phyloP scores from a whole-genome alignment of 208 protist genomes.

The Acanthamoeba castellanii region DNA sequence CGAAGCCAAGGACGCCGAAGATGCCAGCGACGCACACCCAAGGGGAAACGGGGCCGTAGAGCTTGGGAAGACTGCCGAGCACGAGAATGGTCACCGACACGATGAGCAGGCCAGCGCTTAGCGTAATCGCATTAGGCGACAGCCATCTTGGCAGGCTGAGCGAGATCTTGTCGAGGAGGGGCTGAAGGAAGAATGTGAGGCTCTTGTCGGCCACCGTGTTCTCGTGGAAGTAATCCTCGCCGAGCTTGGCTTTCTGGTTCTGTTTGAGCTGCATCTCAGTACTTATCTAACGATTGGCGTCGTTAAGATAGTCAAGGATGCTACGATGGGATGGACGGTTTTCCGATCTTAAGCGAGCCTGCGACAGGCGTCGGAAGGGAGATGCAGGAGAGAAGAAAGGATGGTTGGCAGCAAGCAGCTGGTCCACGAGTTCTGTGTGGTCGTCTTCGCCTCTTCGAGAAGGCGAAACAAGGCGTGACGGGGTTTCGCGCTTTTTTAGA shows the following conservation, averaged over 20 bases:
- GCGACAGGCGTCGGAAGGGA: no score
- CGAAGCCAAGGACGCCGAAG: neutral
- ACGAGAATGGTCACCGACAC: neutral
- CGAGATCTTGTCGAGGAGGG: constrained; percentile 9
- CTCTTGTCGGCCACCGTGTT: constrained; percentile 20
- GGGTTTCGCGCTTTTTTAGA: neutral
- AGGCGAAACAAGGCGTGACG: neutral
- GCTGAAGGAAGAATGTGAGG: constrained; percentile 5
- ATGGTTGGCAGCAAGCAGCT: no score
- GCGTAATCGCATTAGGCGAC: constrained; percentile 11
- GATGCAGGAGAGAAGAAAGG: no score
- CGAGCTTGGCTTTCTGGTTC: neutral
- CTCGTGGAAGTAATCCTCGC: constrained; percentile 15
- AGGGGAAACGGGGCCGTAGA: neutral
- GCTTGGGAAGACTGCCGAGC: neutral
- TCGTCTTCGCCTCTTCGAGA: no score
- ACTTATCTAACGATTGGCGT: neutral
- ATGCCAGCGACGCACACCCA: neutral
- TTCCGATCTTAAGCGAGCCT: no score
- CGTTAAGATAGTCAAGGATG: no score
- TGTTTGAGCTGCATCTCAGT: neutral
- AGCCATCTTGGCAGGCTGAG: constrained; percentile 25
- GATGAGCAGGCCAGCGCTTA: neutral
- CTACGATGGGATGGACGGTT: no score
- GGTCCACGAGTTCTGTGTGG: no score